Conservation (phyloP, 495 filamentous ascomycete species). For the Echria macrotheca region DNA sequence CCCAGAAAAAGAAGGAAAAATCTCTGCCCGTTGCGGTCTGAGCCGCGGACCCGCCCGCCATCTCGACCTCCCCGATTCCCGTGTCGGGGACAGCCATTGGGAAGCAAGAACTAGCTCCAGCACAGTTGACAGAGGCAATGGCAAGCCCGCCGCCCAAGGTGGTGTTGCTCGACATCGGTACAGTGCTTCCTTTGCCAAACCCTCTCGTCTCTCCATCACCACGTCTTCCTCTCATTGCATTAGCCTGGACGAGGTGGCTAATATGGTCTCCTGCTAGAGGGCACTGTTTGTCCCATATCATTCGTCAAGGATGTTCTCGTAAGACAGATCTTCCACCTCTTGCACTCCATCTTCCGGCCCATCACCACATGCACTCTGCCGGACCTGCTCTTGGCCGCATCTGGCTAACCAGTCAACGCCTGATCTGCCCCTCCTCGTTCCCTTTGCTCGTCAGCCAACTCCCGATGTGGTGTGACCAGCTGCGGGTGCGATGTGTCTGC, state of each 20-base stretch:
- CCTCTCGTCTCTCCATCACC: neutral
- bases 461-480: slow-evolving; percentile 2
- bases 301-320: slow-evolving; percentile 69
- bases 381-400: slow-evolving; percentile 11
- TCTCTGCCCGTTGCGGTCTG: neutral
- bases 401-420: slow-evolving; percentile 13
- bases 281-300: slow-evolving; percentile 64
- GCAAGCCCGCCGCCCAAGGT: slow-evolving; percentile 32
- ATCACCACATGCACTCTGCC: slow-evolving; percentile 5
- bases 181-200: slow-evolving; percentile 11
- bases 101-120: neutral
- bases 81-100: neutral
- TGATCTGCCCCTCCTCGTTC: slow-evolving; percentile 6
- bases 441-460: neutral
- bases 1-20: slow-evolving; percentile 6
- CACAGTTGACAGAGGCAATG: slow-evolving; percentile 9
- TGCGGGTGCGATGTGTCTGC: neutral
- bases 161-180: slow-evolving; percentile 49
- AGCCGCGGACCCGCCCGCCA: slow-evolving; percentile 4
- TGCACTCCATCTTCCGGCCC: slow-evolving; percentile 1
- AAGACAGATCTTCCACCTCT: slow-evolving; percentile 31
- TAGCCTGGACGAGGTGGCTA: slow-evolving; percentile 34
- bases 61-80: neutral
- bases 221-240: slow-evolving; percentile 17
- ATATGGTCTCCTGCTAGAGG: slow-evolving; percentile 46